Percentiles rank a stretch among this genome's conserved stretches.
Conservation (phyloP, 441 rosid genomes). For the Caryocar brasiliense region DNA sequence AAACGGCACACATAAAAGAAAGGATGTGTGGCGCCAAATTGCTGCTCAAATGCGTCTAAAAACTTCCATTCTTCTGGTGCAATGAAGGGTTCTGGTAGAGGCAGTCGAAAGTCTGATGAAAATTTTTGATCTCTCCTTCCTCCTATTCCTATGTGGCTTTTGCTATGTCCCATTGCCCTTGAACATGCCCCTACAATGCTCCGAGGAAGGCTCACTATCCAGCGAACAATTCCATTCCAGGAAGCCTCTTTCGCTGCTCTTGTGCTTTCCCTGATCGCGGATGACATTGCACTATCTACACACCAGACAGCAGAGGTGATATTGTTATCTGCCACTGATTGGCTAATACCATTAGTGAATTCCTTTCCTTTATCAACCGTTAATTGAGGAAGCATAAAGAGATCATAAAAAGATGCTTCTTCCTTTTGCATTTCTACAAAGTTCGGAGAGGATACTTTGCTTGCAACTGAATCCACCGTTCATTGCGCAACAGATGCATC, state of each 20-base stretch:
- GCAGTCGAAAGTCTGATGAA: constrained; percentile 16
- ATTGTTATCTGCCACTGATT: neutral
- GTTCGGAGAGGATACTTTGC: constrained; percentile 21
- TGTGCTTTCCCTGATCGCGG: constrained; percentile 13
- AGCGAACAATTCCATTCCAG: constrained; percentile 29
- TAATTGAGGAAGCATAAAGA: constrained; percentile 15
- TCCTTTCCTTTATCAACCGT: constrained; percentile 13
- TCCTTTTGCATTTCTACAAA: constrained; percentile 2
- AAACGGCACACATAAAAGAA: constrained; percentile 26
- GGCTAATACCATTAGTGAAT: constrained; percentile 5
- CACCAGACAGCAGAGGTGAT: no score
- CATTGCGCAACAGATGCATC: neutral
- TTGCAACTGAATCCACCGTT: constrained; percentile 17
- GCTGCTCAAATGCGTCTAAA: constrained; percentile 36
- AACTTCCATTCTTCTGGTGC: constrained; percentile 38
- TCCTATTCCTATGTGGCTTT: constrained; percentile 18
- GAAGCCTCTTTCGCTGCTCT: constrained; percentile 25
- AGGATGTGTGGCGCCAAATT: constrained; percentile 42
- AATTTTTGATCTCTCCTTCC: constrained; percentile 30
- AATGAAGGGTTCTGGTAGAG: constrained; percentile 13
- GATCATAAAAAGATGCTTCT: constrained; percentile 15
- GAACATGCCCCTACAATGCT: constrained; percentile 35
- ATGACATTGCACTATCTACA: constrained; percentile 20
- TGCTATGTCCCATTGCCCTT: constrained; percentile 29
- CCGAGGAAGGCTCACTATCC: constrained; percentile 46